Conservation (phyloP, 345 rosid genomes). For the Chamaenerion angustifolium region DNA sequence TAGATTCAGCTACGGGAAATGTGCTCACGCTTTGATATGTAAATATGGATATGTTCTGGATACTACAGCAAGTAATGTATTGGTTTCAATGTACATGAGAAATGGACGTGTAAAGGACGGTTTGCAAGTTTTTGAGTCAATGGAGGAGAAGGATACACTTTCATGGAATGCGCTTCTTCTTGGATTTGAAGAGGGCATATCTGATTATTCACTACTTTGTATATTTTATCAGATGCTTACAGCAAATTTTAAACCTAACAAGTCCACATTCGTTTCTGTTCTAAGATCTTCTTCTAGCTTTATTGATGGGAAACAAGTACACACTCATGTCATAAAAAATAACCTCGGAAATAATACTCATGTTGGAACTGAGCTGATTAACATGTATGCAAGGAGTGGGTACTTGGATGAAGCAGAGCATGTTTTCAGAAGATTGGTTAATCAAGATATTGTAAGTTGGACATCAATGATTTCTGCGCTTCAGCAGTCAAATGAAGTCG, state of each 20-base stretch:
- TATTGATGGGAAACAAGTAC: conserved; percentile 7
- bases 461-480: conserved; percentile 6
- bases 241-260: neutral
- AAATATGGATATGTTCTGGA: conserved; percentile 27
- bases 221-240: conserved; percentile 1
- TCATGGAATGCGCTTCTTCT: conserved; percentile 33
- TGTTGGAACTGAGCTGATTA: conserved; percentile 10
- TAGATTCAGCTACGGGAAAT: conserved; percentile 16
- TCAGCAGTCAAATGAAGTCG: conserved; percentile 6
- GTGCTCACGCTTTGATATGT: conserved; percentile 25
- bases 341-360: conserved; percentile 1
- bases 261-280: neutral
- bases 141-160: conserved; percentile 17
- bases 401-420: conserved; percentile 6
- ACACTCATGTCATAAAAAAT: conserved; percentile 4
- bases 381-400: conserved; percentile 8
- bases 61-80: conserved; percentile 19
- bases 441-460: conserved; percentile 5
- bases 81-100: conserved; percentile 33
- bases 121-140: conserved; percentile 19
- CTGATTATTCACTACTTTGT: neutral
- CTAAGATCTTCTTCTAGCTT: neutral
- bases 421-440: conserved; percentile 2
- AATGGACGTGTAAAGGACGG: conserved; percentile 18
- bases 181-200: conserved; percentile 9